phyloP scores from a whole-genome alignment of 176 grass and related monocot species.

The Carex pumila region DNA sequence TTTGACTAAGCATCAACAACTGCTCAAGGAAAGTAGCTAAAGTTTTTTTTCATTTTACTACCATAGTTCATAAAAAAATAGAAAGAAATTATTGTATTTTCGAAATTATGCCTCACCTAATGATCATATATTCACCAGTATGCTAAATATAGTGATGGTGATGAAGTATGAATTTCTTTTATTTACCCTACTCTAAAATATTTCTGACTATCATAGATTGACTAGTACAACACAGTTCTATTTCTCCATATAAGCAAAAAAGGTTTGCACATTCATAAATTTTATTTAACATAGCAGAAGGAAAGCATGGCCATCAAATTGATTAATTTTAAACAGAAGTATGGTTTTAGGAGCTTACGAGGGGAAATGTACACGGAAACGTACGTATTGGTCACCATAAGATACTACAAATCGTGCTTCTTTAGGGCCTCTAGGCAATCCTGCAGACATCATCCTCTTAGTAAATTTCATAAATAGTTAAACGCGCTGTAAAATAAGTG shows the following conservation, averaged over 20 bases:
- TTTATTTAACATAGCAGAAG: not conserved
- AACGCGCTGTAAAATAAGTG: constrained; percentile 7
- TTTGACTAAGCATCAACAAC: not conserved
- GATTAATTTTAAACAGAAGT: not conserved
- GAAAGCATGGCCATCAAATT: not conserved
- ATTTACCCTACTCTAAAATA: not conserved
- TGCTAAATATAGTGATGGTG: not conserved
- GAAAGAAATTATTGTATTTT: not conserved
- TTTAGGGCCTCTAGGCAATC: constrained; percentile 52
- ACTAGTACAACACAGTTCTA: not conserved
- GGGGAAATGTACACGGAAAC: constrained; percentile 76
- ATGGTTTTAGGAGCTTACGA: constrained; percentile 62
- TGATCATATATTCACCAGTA: not conserved
- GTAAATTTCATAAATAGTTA: constrained; percentile 15
- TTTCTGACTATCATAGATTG: not conserved
- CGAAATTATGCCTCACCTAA: not conserved
- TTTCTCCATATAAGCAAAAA: not conserved
- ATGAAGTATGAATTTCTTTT: not conserved
- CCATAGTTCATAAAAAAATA: not conserved
- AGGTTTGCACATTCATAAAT: not conserved
- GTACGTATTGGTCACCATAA: constrained; percentile 73
- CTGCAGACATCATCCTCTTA: constrained; percentile 53
- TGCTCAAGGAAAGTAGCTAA: not conserved
- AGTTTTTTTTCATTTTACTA: not conserved
- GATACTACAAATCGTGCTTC: constrained; percentile 37